A percentile compares a stretch with the other conserved stretches of the same genome.
Evolutionary conservation across 2,329 filamentous ascomycete genomes (phyloP).

Genomic region (Aspergillus sp.): DNA sequence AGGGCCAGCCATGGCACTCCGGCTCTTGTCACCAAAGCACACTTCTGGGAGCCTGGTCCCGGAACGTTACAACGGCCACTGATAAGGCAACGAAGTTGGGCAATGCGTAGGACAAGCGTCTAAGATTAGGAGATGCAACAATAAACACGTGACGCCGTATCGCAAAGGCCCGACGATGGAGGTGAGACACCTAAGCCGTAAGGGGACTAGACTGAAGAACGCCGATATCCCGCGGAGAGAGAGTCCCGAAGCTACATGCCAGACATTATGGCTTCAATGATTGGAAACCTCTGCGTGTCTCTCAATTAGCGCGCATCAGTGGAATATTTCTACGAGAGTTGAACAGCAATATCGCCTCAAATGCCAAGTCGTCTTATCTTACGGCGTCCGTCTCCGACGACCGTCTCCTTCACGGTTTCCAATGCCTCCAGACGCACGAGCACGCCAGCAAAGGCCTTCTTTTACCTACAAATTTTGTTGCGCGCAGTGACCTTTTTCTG

Average conservation of each 20-base stretch:
- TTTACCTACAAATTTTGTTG: conserved; percentile 47
- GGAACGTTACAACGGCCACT: conserved; percentile 34
- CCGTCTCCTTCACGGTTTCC: conserved; percentile 89
- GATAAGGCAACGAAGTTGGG: conserved; percentile 14
- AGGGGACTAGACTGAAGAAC: conserved; percentile 11
- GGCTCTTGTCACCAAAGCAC: not conserved
- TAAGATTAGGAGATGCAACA: conserved; percentile 15
- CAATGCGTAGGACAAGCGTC: conserved; percentile 22
- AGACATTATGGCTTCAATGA: not conserved
- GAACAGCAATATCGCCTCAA: not conserved
- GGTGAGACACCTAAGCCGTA: conserved; percentile 8
- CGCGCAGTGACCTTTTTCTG: conserved; percentile 48
- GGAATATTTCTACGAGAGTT: no score
- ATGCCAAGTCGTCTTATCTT: conserved; percentile 61
- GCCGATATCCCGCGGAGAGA: not conserved
- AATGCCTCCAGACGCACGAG: conserved; percentile 63
- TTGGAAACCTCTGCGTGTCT: not conserved
- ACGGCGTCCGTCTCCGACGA: conserved; percentile 72
- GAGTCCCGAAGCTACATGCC: not conserved
- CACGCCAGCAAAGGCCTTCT: conserved; percentile 48
- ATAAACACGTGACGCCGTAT: conserved; percentile 30
- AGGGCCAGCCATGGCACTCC: not conserved
- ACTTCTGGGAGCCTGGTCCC: conserved; percentile 34
- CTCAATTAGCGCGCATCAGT: not conserved
- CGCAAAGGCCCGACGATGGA: conserved; percentile 3